Evolutionary conservation across 2,329 filamentous ascomycete genomes (phyloP), one percentile per base, ranked within the genome.

Genomic region (Alternaria novae-zelandiae): DNA sequence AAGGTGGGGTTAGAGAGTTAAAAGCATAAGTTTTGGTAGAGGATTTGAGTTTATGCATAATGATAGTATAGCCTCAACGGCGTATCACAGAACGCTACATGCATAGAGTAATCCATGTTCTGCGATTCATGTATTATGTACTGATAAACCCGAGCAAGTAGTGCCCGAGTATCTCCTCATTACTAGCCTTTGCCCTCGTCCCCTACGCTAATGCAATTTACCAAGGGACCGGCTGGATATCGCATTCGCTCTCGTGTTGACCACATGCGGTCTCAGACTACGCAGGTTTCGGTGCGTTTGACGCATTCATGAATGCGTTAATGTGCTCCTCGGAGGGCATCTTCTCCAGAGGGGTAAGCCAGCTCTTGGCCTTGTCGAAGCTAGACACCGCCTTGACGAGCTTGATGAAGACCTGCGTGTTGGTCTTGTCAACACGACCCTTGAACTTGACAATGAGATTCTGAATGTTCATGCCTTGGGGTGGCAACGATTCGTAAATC

Each of bases 401-500:
- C n/a, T 70, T 71, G 55, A 84, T 84, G 64, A 84, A 84, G 5
- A 77, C 70, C 25, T 73, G 69, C 2, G 65, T 76, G 59, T 78
- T 77, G 17, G 68, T 72, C 36, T 78, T 77, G 43, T 77, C 76
- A 17, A 84, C 73, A 15, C 80, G 76, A 4, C 72, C 72, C 70
- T 79, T 82, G 77, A 85, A 85, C 23, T 73, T 67, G 43, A 68
- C 69, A 46, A 83, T 80, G 21, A 85, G 72, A 5, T 75, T 69
- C 30, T 76, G 72, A 53, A 85, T 82, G 23, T 72, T 76, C 68
- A 84, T 83, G 55, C 83, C 83, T 49, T 80, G 74, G 1, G 76
- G 59, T 3, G 83, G 83, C 45, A 85, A 80, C 0, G 80, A 79
- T 6, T 80, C 78, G 26, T 80, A 79, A 54, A 85, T 81, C 64